Percentiles rank a stretch among this genome's conserved stretches.
Evolutionary conservation across 139 green algal species (phyloP).

Genomic region (Coelastrella sp.): DNA sequence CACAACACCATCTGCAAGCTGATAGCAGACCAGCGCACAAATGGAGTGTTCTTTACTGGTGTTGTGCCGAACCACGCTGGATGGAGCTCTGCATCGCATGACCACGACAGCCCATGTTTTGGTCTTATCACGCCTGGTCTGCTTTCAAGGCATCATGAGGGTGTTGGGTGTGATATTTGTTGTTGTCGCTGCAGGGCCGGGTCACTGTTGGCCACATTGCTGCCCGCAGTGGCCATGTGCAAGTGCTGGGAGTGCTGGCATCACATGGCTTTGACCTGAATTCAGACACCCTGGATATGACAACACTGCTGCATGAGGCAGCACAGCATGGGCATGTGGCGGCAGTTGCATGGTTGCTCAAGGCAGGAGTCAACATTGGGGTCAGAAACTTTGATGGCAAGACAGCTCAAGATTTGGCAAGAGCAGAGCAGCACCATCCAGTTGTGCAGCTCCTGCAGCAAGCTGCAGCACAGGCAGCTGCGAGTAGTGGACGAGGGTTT

Average conservation of each 20-base stretch:
- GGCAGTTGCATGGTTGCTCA: constrained; percentile 10
- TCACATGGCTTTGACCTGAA: constrained; percentile 9
- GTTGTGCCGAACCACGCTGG: no score
- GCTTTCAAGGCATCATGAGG: no score
- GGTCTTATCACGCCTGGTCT: no score
- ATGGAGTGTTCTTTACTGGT: no score
- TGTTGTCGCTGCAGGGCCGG: neutral
- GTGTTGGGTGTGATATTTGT: neutral
- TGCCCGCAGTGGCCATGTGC: constrained; percentile 8
- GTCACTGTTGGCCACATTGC: constrained; percentile 27
- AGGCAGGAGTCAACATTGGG: neutral
- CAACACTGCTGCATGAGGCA: constrained; percentile 39
- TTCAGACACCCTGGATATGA: constrained; percentile 7
- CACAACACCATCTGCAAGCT: no score
- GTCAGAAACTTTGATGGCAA: neutral
- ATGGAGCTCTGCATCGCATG: no score
- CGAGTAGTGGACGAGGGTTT: neutral
- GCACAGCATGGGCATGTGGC: constrained; percentile 8
- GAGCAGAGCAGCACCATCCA: constrained; percentile 18
- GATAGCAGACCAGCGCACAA: no score
- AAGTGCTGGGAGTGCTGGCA: constrained; percentile 22
- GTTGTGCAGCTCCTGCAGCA: constrained; percentile 34
- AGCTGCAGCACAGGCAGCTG: constrained; percentile 3
- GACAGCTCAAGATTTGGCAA: constrained; percentile 11
- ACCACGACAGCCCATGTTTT: no score